Evolutionary conservation across 768 basidiomycete genomes (phyloP), one percentile per base, ranked within the genome.

Genomic region (Trametes gibbosa): DNA sequence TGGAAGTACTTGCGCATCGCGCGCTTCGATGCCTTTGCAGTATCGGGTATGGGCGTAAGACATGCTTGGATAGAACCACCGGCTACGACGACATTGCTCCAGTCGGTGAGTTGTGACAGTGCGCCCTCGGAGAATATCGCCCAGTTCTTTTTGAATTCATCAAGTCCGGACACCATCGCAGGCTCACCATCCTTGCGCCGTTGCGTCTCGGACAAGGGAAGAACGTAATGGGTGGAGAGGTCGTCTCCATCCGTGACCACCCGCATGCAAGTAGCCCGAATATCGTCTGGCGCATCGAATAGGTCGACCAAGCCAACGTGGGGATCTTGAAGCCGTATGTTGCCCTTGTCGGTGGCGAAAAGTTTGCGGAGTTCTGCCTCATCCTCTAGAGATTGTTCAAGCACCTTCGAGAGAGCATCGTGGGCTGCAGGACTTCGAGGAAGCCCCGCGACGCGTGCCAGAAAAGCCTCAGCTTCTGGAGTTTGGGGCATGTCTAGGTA

Each of bases 71-170:
- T 81, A 1, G 82, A 73, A 13, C 85, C 84, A 17, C 85, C 84
- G 43, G 84, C 84, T 34, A 79, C 84, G 17, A 86, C 74, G 58
- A 86, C 81, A 63, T 86, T 85, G 70, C 76, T 83, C 84, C 84
- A 86, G 63, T 85, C 79, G 39, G 74, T 24, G 17, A 86, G 72
- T 65, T 85, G 83, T 8, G 81, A 82, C 12, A 87, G 73, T 3
- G 83, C 82, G 2, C 81, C 81, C 65, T 87, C 84, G 13, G 79
- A 81, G 69, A 87, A 87, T 40, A 86, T 74, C 12, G 77, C 56
- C 84, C 84, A 87, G 65, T 84, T 84, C 72, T 78, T 80, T 72
- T 79, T 80, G 75, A 85, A 87, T 50, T 82, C 80, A 19, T 84
- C 84, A 13, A 84, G 66, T 62, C 72, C 72, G 1, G 72, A 62